Evolutionary conservation across 2,329 filamentous ascomycete genomes (phyloP).

Genomic region (Colletotrichum cordylinicola): DNA sequence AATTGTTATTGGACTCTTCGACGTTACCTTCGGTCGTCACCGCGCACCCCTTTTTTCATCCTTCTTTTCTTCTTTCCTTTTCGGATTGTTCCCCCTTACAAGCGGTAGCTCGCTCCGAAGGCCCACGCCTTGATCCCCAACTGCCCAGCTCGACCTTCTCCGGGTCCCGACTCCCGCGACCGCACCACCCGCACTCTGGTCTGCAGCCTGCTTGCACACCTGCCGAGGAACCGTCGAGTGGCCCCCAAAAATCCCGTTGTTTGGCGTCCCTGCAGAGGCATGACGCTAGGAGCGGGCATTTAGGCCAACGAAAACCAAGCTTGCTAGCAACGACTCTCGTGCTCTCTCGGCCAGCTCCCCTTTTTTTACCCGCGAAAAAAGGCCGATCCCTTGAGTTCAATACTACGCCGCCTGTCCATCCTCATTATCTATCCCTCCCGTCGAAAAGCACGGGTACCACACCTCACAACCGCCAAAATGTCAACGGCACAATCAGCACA

Average conservation of each 20-base stretch:
- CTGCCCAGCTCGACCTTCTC: background rate
- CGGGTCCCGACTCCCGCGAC: background rate
- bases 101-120: background rate
- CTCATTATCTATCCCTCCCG: slow-evolving; percentile 19
- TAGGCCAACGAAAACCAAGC: slow-evolving; percentile 16
- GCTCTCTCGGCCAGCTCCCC: slow-evolving; percentile 5
- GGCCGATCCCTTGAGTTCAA: slow-evolving; percentile 16
- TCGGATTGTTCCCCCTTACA: background rate
- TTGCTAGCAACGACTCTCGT: slow-evolving; percentile 1
- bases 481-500: slow-evolving; percentile 25
- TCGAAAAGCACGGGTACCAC: slow-evolving; percentile 3
- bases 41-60: background rate
- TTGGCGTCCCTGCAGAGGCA: slow-evolving; percentile 18
- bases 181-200: background rate
- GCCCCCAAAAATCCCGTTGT: slow-evolving; percentile 8
- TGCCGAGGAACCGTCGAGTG: slow-evolving; percentile 16
- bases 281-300: slow-evolving; percentile 18
- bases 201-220: slow-evolving; percentile 3
- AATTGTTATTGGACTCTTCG: slow-evolving; percentile 1
- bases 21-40: background rate
- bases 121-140: background rate
- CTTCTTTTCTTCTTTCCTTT: background rate
- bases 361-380: slow-evolving; percentile 4
- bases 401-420: slow-evolving; percentile 18
- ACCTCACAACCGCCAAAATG: slow-evolving; percentile 22